Evolutionary conservation across 1,284 basidiomycete genomes (phyloP), one percentile per base, ranked within the genome.

Genomic region (Papiliotrema flavescens): DNA sequence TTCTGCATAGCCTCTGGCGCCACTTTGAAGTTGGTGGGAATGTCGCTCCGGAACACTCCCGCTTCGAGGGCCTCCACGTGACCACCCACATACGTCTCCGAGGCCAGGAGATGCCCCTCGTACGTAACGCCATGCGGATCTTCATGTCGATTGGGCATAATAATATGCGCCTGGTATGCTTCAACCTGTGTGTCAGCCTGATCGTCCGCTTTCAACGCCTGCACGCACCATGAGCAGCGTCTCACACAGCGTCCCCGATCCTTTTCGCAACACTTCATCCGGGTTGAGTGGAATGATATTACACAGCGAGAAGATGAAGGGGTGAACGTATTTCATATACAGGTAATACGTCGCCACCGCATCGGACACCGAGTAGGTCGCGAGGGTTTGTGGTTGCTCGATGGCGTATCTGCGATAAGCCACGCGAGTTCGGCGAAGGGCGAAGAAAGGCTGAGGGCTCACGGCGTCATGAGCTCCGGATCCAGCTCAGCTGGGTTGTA

Each of bases 321-420:
- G 96, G 70, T 98, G 94, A 13, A 99, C 94, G 72, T 99, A 98
- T 90, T 98, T 99, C 96, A 98, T 98, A 80, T 99, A 98, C 45
- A 99, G 83, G 75, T 98, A 98, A 75, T 99, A 98, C 1, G 96
- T 98, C 22, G 96, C 96, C 4, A 98, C 96, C 1, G 96, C 96
- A 81, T 99, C 96, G 73, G 96, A 99, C 26, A 99, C 96, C 64
- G 96, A 98, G 77, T 99, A 99, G 69, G 95, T 90, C 0, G 96
- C 95, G 13, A 99, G 84, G 1, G 86, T 80, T 72, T 98, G 94
- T 0, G 96, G 96, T 67, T 96, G 92, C 70, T 98, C 96, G 70
- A 91, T 82, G 0, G 96, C 96, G 76, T 99, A 98, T 37, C 92
- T 94, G 60, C 17, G 19, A 17, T 28, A 22, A 39, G 53, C 28